Percentiles rank a stretch among this genome's conserved stretches.
Evolutionary conservation across 2,329 filamentous ascomycete genomes (phyloP).

Genomic region (Pseudogymnoascus sp.): DNA sequence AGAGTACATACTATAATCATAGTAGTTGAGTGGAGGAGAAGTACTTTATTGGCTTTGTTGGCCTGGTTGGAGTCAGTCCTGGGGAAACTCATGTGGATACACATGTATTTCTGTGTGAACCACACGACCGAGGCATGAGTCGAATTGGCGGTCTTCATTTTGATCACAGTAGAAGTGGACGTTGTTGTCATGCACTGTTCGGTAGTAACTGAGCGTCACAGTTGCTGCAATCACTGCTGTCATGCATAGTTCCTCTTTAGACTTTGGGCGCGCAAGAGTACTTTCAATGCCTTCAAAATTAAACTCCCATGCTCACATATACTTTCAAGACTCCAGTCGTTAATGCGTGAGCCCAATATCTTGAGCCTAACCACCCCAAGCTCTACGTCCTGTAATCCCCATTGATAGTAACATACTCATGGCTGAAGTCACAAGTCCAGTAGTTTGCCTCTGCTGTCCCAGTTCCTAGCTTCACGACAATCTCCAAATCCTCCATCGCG

Average conservation of each 20-base stretch:
- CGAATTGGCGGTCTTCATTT: neutral
- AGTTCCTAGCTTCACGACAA: slow-evolving; percentile 64
- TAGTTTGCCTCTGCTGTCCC: slow-evolving; percentile 61
- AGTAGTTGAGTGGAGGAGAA: neutral
- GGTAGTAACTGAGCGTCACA: neutral
- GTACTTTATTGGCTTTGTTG: too few species aligned
- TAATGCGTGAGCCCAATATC: neutral
- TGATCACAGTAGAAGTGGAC: neutral
- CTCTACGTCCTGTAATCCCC: slow-evolving; percentile 56
- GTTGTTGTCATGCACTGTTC: neutral
- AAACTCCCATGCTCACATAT: neutral
- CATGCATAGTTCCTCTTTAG: neutral
- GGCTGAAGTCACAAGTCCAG: slow-evolving; percentile 82
- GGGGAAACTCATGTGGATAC: neutral
- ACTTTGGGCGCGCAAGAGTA: neutral
- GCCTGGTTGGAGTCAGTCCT: neutral
- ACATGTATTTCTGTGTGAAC: neutral
- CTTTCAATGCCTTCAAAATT: neutral
- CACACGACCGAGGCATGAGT: neutral
- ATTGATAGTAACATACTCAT: slow-evolving; percentile 65
- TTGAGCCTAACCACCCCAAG: neutral
- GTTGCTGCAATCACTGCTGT: neutral
- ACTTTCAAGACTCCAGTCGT: neutral
- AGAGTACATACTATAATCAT: neutral
- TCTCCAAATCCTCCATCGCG: slow-evolving; percentile 70